Conservation (phyloP, 2,329 filamentous ascomycete species). For the Botryotinia calthae region DNA sequence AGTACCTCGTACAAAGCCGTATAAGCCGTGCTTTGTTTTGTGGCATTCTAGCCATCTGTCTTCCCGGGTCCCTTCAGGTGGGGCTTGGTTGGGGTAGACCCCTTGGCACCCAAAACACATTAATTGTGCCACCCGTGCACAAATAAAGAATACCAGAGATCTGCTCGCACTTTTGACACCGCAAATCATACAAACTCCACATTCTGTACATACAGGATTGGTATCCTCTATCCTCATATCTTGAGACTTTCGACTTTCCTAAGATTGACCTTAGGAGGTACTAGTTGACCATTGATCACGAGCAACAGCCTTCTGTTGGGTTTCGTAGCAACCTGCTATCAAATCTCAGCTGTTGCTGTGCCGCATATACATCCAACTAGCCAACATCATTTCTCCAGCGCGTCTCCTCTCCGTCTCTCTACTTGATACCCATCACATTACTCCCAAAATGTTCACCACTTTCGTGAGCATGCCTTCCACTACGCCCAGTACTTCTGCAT, state of each 20-base stretch:
- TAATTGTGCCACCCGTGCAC: slow-evolving; percentile 10
- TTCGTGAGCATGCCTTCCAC: slow-evolving; percentile 21
- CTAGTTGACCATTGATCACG: neutral
- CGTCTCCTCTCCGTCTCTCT: neutral
- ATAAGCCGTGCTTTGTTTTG: neutral
- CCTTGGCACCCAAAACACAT: slow-evolving; percentile 4
- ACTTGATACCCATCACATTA: neutral
- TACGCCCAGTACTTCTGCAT: slow-evolving; percentile 12
- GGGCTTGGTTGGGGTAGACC: slow-evolving; percentile 3
- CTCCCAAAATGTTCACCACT: slow-evolving; percentile 17
- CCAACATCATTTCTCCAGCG: neutral
- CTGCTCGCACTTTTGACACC: slow-evolving; percentile 3
- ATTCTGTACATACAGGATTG: slow-evolving; percentile 2
- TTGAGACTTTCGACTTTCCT: neutral
- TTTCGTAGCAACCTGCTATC: neutral
- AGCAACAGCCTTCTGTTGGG: neutral
- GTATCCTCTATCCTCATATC: slow-evolving; percentile 6
- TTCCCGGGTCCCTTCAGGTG: slow-evolving; percentile 16
- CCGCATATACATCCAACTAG: neutral
- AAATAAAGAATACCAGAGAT: neutral
- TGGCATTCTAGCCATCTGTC: neutral
- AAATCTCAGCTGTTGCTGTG: neutral
- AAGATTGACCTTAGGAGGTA: neutral
- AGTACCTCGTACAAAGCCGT: neutral
- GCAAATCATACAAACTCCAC: slow-evolving; percentile 8